A percentile compares a stretch with the other conserved stretches of the same genome.
Evolutionary conservation across 768 basidiomycete genomes (phyloP).

Genomic region (Tulasnella sp.): DNA sequence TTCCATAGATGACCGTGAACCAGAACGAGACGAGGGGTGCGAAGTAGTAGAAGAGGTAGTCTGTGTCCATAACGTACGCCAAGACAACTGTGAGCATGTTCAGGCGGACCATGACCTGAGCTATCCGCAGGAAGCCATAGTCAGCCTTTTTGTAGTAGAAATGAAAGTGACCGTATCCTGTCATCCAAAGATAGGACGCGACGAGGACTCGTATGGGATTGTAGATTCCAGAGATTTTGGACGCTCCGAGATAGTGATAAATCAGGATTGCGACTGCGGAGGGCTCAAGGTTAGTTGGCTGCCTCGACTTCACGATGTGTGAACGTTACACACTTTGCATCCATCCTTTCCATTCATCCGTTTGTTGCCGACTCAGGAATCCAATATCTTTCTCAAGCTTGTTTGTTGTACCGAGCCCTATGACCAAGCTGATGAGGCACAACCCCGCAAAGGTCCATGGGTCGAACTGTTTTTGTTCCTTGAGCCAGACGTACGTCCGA

Average conservation of each 20-base stretch:
- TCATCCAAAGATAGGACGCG: slow-evolving; percentile 86
- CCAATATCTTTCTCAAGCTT: slow-evolving; percentile 72
- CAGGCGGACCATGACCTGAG: slow-evolving; percentile 67
- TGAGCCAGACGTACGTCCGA: slow-evolving; percentile 76
- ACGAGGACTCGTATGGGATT: slow-evolving; percentile 83
- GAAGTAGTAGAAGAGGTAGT: slow-evolving; percentile 87
- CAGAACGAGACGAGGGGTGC: slow-evolving; percentile 83
- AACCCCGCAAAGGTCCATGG: slow-evolving; percentile 54
- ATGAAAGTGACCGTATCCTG: slow-evolving; percentile 80
- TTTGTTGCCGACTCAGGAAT: slow-evolving; percentile 84
- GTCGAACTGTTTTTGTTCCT: slow-evolving; percentile 79
- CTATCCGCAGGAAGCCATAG: slow-evolving; percentile 66
- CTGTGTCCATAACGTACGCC: slow-evolving; percentile 83
- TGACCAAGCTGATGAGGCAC: slow-evolving; percentile 38
- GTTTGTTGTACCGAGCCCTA: slow-evolving; percentile 56
- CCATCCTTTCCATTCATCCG: slow-evolving; percentile 98
- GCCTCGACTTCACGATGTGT: background rate
- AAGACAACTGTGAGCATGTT: slow-evolving; percentile 75
- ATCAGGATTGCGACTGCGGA: slow-evolving; percentile 77
- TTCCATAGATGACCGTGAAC: slow-evolving; percentile 77
- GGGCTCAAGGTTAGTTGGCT: background rate
- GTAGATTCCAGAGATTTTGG: slow-evolving; percentile 84
- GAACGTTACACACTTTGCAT: slow-evolving; percentile 68
- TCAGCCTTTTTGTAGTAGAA: slow-evolving; percentile 87
- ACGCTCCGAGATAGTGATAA: slow-evolving; percentile 86